Conservation (phyloP, 352 stramenopile genomes). For the Phytophthora chlamydospora region DNA sequence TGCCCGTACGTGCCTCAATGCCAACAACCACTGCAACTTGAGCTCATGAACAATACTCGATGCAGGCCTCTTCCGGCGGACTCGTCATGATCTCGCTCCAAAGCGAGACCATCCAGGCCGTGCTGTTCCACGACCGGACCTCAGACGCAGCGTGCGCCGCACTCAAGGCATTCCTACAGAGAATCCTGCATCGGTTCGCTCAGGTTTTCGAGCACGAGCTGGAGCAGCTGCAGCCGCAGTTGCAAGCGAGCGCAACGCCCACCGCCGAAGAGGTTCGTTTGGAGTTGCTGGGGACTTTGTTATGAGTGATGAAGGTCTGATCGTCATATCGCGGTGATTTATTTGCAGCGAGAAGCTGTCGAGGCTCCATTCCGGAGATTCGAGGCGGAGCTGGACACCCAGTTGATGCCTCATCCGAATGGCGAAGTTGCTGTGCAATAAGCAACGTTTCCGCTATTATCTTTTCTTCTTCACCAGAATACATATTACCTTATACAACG, state of each 20-base stretch:
- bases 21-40: neutral
- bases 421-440: conserved; percentile 28
- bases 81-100: conserved; percentile 83
- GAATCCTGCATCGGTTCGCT: conserved; percentile 55
- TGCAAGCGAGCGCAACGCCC: conserved; percentile 49
- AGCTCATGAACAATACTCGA: neutral
- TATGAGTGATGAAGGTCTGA: neutral
- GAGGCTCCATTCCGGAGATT: conserved; percentile 44
- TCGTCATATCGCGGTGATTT: neutral
- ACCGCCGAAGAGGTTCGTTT: conserved; percentile 39
- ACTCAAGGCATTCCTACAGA: conserved; percentile 67
- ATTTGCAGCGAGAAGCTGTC: conserved; percentile 38
- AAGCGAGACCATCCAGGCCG: conserved; percentile 61
- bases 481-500: conserved; percentile 14
- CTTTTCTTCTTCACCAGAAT: conserved; percentile 17
- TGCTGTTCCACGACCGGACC: conserved; percentile 82
- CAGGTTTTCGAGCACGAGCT: conserved; percentile 53
- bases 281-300: conserved; percentile 4
- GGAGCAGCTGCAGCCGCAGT: conserved; percentile 45
- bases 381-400: conserved; percentile 35
- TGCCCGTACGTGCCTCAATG: conserved; percentile 23
- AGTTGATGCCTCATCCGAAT: conserved; percentile 31
- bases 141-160: conserved; percentile 48
- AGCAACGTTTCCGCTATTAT: conserved; percentile 5
- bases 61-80: conserved; percentile 44